Conservation (phyloP, 306 rosid genomes). For the Quercus alba region DNA sequence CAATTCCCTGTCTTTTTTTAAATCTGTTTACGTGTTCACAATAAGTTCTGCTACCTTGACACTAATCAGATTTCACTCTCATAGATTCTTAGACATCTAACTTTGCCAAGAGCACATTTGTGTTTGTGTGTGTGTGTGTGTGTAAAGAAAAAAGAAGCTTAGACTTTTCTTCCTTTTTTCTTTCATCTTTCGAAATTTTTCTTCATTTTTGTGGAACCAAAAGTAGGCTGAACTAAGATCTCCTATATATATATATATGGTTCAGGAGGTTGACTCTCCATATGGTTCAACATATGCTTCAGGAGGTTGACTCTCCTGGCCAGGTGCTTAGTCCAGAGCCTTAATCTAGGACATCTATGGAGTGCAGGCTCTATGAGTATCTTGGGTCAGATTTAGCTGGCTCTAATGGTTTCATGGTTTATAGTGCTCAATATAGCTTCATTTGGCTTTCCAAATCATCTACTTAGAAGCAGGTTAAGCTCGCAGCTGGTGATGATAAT, state of each 20-base stretch:
- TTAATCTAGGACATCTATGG: background rate
- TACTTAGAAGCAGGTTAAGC: background rate
- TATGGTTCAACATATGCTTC: background rate
- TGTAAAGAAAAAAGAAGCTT: background rate
- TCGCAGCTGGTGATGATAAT: background rate
- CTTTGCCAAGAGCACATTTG: background rate
- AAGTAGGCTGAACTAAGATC: background rate
- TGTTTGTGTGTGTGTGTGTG: background rate
- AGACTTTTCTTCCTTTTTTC: background rate
- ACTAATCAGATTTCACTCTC: background rate
- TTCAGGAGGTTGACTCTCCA: background rate
- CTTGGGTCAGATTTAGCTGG: background rate
- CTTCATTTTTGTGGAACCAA: background rate
- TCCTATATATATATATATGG: background rate
- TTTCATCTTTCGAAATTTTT: background rate
- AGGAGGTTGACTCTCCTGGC: background rate
- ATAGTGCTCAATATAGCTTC: background rate
- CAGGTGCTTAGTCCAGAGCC: background rate
- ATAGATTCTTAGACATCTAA: background rate
- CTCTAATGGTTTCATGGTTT: background rate
- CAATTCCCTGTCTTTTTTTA: background rate
- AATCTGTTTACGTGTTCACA: background rate
- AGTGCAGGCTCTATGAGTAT: background rate
- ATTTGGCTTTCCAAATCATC: background rate
- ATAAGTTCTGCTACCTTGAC: background rate